Base-by-base conservation (phyloP, 2,329 filamentous ascomycete species). In the Lecanoromycetidae sp. region DNA sequence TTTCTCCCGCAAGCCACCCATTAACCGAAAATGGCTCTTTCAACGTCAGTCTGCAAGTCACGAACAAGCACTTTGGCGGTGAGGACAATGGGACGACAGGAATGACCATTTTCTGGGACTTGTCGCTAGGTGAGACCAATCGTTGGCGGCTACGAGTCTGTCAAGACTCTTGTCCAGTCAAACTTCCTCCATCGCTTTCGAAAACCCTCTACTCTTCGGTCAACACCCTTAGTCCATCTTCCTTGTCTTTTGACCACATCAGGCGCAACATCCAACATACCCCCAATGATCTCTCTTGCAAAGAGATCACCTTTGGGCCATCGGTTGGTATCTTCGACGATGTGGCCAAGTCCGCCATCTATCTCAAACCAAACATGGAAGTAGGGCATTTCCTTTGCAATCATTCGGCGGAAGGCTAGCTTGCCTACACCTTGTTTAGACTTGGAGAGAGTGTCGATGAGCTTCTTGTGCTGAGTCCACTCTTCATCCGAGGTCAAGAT, bases 381-480 rank as follows among this genome's bases (percentile, higher is more conserved):
- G 63, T 98, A 98, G 0, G 93, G 90, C 84, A 93, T 90, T 69
- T 98, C 90, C 67, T 93, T 94, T 10, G 85, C 86, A 51, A 98
- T 71, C 17, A 76, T 82, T 48, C 80, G 75, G 1, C 90, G 75
- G 63, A 98, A 98, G 1, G 91, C 88, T 44, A 75, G 65, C 58
- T 84, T 84, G 0, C 90, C 91, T 52, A 87, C 63, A 0, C 84
- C 85, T 52, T 73, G 61, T 51, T 67, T 70, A 12, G 71, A 75
- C 53, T 70, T 70, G 26, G 64, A 62, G 7, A 77, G 65, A 0
- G 91, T 98, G 63, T 96, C 88, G 52, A 98, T 94, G 52, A 98
- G 71, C 61, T 94, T 94, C 60, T 82, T 82, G 64, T 98, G 93
- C 66, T 96, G 91, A 27, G 84, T 79, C 91, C 93, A 98, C 65